These are phyloP conservation scores for Williopsis jadinii DNA, from an alignment of 1,139 yeast species.

Conservation along the genomic window DNA sequence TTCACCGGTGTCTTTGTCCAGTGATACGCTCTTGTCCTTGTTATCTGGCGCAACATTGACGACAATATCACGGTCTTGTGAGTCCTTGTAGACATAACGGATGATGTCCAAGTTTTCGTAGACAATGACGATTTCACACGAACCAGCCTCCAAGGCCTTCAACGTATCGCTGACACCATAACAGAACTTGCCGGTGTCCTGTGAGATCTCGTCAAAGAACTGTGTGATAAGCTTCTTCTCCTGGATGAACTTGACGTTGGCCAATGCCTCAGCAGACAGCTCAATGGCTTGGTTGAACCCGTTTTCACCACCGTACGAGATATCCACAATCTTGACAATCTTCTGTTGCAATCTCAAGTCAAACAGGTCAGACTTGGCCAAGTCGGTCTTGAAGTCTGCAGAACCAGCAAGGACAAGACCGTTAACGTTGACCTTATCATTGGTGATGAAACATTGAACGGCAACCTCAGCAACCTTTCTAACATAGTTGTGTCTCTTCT, in stretches of 20 bases:
- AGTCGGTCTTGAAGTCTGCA: constrained; percentile 95
- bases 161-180: constrained; percentile 95
- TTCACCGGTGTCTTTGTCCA: constrained; percentile 68
- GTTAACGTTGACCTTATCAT: constrained; percentile 87
- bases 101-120: constrained; percentile 83
- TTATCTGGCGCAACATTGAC: constrained; percentile 68
- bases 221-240: constrained; percentile 90
- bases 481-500: constrained; percentile 96
- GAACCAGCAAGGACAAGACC: constrained; percentile 97
- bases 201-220: constrained; percentile 95
- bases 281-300: constrained; percentile 99
- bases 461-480: constrained; percentile 98
- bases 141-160: constrained; percentile 93
- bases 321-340: constrained; percentile 88
- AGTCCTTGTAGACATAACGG: constrained; percentile 78
- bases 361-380: constrained; percentile 86
- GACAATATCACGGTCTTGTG: constrained; percentile 72
- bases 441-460: constrained; percentile 89
- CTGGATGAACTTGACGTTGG: constrained; percentile 95
- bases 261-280: constrained; percentile 90
- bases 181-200: constrained; percentile 94
- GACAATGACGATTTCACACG: constrained; percentile 87
- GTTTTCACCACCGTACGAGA: constrained; percentile 97
- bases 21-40: constrained; percentile 68
- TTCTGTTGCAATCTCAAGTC: constrained; percentile 84